Base-by-base conservation (phyloP, 2,329 filamentous ascomycete species). In the Cladophialophora immunda region DNA sequence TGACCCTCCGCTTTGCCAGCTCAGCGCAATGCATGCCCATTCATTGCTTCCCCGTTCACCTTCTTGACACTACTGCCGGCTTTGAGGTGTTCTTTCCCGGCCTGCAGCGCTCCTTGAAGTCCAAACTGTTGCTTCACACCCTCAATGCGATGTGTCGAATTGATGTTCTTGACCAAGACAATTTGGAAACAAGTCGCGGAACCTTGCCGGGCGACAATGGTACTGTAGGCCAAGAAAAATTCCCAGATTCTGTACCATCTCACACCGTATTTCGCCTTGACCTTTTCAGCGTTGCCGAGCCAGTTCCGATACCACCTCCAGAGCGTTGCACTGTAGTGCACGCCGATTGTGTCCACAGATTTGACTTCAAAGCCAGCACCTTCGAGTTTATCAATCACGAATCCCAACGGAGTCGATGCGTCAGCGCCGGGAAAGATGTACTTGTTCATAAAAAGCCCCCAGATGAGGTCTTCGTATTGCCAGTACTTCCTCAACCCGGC, bases 391-490 rank as follows among this genome's bases (percentile, higher is more conserved):
- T 93, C 89, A 74, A 97, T 85, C 75, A 95, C 92, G 81, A 90
- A 95, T 73, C 92, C 93, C 57, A 99, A 89, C 59, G 95, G 95
- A 66, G 93, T 97, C 52, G 92, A 97, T 60, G 95, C 95, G 78
- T 98, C 95, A 59, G 95, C 95, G 78, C 95, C 95, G 36, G 94
- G 95, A 87, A 98, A 98, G 79, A 98, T 86, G 81, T 98, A 97
- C 85, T 97, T 97, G 90, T 98, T 98, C 93, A 98, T 97, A 87
- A 97, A 98, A 55, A 98, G 87, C 78, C 95, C 95, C 95, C 95
- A 98, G 80, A 94, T 92, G 59, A 97, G 87, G 82, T 98, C 94
- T 85, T 98, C 94, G 77, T 97, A 98, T 81, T 98, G 95, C 95
- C 95, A 98, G 71, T 87, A 85, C 84, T 96, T 96, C 74, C 95